Conservation (phyloP, 2,329 filamentous ascomycete species). For the Sphaerulina musiva region DNA sequence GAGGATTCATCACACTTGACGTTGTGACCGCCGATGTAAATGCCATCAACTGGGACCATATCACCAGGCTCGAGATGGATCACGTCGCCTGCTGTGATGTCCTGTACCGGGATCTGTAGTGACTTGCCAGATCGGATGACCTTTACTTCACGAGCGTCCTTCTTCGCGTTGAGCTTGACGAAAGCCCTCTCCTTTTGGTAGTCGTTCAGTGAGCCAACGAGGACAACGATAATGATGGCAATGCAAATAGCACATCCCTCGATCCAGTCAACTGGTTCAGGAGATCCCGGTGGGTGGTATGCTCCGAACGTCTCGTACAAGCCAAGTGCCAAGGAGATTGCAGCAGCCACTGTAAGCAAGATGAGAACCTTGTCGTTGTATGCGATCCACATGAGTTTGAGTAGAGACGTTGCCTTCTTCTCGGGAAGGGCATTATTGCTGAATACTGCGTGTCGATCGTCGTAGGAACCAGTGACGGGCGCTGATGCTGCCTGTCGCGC, state of each 20-base stretch:
- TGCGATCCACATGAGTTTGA: slow-evolving; percentile 69
- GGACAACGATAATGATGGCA: slow-evolving; percentile 67
- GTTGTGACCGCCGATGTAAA: slow-evolving; percentile 61
- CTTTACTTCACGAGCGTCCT: slow-evolving; percentile 67
- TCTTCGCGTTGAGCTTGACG: slow-evolving; percentile 72
- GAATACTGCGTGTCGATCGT: slow-evolving; percentile 63
- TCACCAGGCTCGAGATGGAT: slow-evolving; percentile 68
- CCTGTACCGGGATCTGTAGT: slow-evolving; percentile 61
- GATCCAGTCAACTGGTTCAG: slow-evolving; percentile 61
- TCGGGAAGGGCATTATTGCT: slow-evolving; percentile 64
- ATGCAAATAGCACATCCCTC: slow-evolving; percentile 76
- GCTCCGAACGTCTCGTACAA: slow-evolving; percentile 57
- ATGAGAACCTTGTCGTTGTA: slow-evolving; percentile 78
- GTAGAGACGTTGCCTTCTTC: slow-evolving; percentile 62
- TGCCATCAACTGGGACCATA: slow-evolving; percentile 63
- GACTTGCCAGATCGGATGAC: slow-evolving; percentile 66
- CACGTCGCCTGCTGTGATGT: slow-evolving; percentile 67
- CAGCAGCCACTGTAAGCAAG: slow-evolving; percentile 61
- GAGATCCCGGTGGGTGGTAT: slow-evolving; percentile 37
- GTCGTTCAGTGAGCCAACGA: slow-evolving; percentile 71
- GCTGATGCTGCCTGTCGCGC: slow-evolving; percentile 19
- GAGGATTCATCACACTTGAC: slow-evolving; percentile 68
- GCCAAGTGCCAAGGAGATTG: slow-evolving; percentile 67
- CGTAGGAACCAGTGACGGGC: slow-evolving; percentile 36
- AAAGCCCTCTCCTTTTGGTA: slow-evolving; percentile 79